phyloP scores from a whole-genome alignment of 768 basidiomycete genomes.

The Calocera viscosa region DNA sequence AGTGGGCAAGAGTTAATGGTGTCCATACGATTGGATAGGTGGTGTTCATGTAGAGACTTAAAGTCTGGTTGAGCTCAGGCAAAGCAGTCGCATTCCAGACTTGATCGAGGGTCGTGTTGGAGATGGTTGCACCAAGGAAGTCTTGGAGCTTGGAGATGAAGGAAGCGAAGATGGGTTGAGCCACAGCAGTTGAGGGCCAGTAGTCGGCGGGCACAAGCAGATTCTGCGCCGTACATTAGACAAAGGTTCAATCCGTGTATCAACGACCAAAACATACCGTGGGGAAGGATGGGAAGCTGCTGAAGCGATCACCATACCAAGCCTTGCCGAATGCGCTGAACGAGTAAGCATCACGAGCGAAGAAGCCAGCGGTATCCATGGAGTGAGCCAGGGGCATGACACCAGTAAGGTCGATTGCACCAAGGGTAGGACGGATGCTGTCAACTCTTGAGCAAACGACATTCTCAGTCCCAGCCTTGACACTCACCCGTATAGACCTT shows the following conservation, averaged over 20 bases:
- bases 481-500: conserved; percentile 19
- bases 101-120: conserved; percentile 14
- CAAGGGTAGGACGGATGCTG: conserved; percentile 22
- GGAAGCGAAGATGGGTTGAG: conserved; percentile 15
- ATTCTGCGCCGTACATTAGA: neutral
- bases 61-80: conserved; percentile 12
- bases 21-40: conserved; percentile 10
- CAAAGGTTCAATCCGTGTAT: conserved; percentile 6
- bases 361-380: conserved; percentile 22
- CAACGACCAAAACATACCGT: conserved; percentile 13
- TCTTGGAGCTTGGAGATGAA: conserved; percentile 19
- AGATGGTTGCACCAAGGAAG: conserved; percentile 16
- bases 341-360: conserved; percentile 19
- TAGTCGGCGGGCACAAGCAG: conserved; percentile 13
- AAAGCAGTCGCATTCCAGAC: neutral
- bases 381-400: conserved; percentile 19
- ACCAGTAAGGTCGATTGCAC: conserved; percentile 19
- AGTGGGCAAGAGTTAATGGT: neutral
- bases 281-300: conserved; percentile 17
- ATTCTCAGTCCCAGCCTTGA: neutral
- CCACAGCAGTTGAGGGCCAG: conserved; percentile 9
- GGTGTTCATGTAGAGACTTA: conserved; percentile 12
- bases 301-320: conserved; percentile 22
- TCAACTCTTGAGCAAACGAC: neutral
- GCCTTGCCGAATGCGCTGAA: conserved; percentile 18